These are phyloP conservation scores for Melanomma pulvis-pyrius DNA, from an alignment of 495 filamentous ascomycete genomes.

Conservation along the genomic window DNA sequence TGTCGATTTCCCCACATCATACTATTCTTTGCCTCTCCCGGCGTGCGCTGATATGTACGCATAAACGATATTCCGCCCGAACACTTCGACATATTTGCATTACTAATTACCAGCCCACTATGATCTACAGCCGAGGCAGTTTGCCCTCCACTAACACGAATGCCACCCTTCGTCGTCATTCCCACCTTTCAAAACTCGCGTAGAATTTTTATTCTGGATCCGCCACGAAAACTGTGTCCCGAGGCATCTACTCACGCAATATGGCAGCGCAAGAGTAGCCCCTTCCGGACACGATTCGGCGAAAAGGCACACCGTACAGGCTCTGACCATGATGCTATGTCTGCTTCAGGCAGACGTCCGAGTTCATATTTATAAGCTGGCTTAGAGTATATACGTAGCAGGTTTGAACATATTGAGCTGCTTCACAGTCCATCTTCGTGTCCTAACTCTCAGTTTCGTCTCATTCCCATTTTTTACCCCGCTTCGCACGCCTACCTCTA, in stretches of 20 bases:
- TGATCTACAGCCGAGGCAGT: neutral
- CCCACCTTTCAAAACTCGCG: neutral
- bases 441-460: neutral
- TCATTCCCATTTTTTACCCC: neutral
- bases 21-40: too few species aligned
- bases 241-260: neutral
- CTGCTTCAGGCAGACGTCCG: neutral
- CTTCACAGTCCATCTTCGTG: neutral
- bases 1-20: too few species aligned
- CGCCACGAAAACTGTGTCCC: neutral
- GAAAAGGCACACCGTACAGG: neutral
- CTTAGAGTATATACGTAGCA: neutral
- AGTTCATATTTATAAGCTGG: conserved; percentile 3
- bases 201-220: neutral
- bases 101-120: neutral
- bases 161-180: neutral
- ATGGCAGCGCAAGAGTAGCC: neutral
- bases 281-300: neutral
- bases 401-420: neutral
- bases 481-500: neutral
- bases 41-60: too few species aligned
- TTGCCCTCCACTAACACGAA: neutral
- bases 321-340: conserved; percentile 9
- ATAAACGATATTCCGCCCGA: too few species aligned
- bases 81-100: neutral